Evolutionary conservation across 352 stramenopile genomes (phyloP), one percentile per base, ranked within the genome.

Genomic region (Thraustotheca clavata): DNA sequence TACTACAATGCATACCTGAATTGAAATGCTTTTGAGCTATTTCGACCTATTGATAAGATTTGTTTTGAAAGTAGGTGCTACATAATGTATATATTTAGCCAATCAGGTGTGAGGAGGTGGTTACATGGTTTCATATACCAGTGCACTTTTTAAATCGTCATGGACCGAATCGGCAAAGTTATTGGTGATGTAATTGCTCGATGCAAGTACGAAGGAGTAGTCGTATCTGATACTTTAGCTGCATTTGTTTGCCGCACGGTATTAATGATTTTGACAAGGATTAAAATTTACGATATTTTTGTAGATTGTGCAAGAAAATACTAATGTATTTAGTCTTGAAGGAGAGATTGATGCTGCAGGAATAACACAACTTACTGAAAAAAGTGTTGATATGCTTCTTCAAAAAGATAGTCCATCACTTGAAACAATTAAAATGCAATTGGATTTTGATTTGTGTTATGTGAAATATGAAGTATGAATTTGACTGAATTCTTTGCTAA

Each of bases 351-450:
- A 65, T 16, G 35, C 57, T 24, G 57, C 46, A 27, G 57, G 57
- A 11, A 4, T 65, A 12, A 33, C 38, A 20, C 41, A 26, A 9
- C 29, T 65, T 16, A 65, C 57, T 20, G 18, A 95, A 31, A 71
- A 79, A 43, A 93, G 83, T 67, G 80, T 96, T 47, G 76, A 73
- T 27, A 75, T 81, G 39, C 72, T 97, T 16, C 59, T 91, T 0
- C 80, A 90, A 47, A 60, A 76, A 38, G 86, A 94, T 16, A 85
- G 87, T 33, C 90, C 90, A 24, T 71, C 82, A 18, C 74, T 97
- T 54, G 84, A 95, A 72, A 93, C 87, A n/a, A 83, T 98, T 62
- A 96, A 96, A 69, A 98, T 98, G 89, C 92, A 98, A 73, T 89
- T 97, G 40, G 88, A 88, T 49, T 98, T 97, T 62, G 92, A 98